Evolutionary conservation across 139 green algal species (phyloP).

Genomic region (Yamagishiella unicocca): DNA sequence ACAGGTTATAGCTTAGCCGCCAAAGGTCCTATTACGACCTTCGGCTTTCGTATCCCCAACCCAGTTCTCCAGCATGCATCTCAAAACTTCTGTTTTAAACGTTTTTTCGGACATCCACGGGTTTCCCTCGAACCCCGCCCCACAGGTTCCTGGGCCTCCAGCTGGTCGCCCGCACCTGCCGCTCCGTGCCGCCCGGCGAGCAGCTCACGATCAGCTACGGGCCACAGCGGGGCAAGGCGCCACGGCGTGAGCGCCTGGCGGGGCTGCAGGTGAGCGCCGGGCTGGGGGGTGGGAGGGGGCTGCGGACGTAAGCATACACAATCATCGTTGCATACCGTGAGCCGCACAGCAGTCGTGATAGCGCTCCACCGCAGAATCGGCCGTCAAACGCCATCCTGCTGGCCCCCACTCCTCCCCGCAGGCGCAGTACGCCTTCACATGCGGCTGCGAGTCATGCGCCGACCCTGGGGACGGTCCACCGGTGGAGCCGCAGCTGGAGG

Average conservation of each 20-base stretch:
- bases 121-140: no score
- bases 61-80: no score
- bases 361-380: no score
- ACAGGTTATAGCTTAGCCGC: no score
- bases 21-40: no score
- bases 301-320: no score
- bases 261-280: conserved; percentile 14
- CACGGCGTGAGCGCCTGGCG: neutral
- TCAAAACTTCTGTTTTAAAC: neutral
- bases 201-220: conserved; percentile 39
- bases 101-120: neutral
- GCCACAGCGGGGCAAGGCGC: conserved; percentile 38
- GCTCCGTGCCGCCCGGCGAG: neutral
- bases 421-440: conserved; percentile 34
- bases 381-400: no score
- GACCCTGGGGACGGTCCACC: neutral
- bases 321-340: no score
- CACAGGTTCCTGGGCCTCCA: conserved; percentile 41
- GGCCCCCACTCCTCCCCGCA: neutral
- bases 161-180: conserved; percentile 3
- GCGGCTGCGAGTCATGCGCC: conserved; percentile 24
- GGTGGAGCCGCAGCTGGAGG: neutral
- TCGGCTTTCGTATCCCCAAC: no score
- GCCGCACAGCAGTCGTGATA: no score
- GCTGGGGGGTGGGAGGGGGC: neutral